phyloP scores from a whole-genome alignment of 2,329 filamentous ascomycete genomes.

The Reticulascus tulasneorum region DNA sequence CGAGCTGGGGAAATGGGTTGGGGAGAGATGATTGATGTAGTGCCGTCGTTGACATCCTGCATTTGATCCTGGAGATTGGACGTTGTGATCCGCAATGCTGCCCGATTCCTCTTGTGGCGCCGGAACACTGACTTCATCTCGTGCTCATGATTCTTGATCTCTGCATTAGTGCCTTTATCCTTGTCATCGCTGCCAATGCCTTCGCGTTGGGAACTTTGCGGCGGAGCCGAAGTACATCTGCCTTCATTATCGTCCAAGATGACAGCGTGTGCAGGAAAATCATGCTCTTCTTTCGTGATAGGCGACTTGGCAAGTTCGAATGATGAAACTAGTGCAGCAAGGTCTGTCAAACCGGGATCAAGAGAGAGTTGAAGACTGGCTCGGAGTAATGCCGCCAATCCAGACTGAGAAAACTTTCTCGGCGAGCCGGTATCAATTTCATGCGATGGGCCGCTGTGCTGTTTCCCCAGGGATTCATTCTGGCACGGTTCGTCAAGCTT shows the following conservation, averaged over 20 bases:
- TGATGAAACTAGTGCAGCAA: constrained; percentile 23
- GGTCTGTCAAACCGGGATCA: constrained; percentile 21
- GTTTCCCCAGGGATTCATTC: too few relatives aligned
- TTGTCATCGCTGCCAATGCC: too few relatives aligned
- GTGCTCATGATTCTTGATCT: neutral
- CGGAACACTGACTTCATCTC: constrained; percentile 3
- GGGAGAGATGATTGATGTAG: constrained; percentile 34
- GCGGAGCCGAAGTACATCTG: neutral
- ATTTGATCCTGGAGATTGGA: constrained; percentile 4
- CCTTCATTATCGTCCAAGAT: neutral
- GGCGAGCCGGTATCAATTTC: neutral
- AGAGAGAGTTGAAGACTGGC: constrained; percentile 11
- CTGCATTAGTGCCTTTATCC: neutral
- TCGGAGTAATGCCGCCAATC: constrained; percentile 5
- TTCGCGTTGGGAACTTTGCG: neutral
- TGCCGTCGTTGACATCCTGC: neutral
- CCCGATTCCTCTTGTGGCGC: constrained; percentile 22
- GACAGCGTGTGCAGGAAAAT: neutral
- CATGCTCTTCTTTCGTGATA: constrained; percentile 16
- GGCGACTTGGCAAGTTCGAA: constrained; percentile 23
- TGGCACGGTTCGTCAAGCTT: too few relatives aligned
- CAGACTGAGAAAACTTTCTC: constrained; percentile 1
- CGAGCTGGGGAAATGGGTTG: constrained; percentile 43
- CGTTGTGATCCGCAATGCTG: constrained; percentile 18
- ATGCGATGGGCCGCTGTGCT: neutral